A percentile compares a stretch with the other conserved stretches of the same genome.
These are phyloP conservation scores for Holtermannia corniformis DNA, from an alignment of 768 basidiomycete genomes.

Conservation along the genomic window DNA sequence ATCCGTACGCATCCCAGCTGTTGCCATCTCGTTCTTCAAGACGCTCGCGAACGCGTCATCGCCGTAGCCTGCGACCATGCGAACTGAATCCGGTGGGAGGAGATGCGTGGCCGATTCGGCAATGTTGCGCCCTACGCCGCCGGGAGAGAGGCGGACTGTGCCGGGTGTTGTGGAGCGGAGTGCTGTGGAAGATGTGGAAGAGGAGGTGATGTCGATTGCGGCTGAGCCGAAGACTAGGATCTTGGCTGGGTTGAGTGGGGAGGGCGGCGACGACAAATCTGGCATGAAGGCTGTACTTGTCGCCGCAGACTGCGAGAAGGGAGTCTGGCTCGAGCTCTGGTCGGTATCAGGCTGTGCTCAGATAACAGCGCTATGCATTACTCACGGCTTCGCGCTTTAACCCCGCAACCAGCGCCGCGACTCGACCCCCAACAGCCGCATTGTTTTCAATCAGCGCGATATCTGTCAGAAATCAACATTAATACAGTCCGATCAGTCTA, in stretches of 20 bases:
- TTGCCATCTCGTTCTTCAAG: slow-evolving; percentile 51
- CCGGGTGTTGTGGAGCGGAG: slow-evolving; percentile 73
- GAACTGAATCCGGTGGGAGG: slow-evolving; percentile 38
- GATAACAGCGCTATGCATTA: too few species aligned
- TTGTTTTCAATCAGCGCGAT: slow-evolving; percentile 84
- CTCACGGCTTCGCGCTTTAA: slow-evolving; percentile 46
- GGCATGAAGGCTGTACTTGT: too few species aligned
- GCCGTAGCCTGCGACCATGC: slow-evolving; percentile 69
- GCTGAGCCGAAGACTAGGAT: slow-evolving; percentile 74
- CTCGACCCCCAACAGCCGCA: slow-evolving; percentile 56
- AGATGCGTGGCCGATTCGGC: slow-evolving; percentile 77
- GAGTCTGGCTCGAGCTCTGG: too few species aligned
- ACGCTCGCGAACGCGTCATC: slow-evolving; percentile 64
- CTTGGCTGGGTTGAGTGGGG: slow-evolving; percentile 13
- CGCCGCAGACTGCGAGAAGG: too few species aligned
- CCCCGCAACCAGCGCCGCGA: slow-evolving; percentile 50
- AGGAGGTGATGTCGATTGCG: slow-evolving; percentile 77
- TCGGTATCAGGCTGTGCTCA: too few species aligned
- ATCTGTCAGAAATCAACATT: slow-evolving; percentile 46
- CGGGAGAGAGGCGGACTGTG: slow-evolving; percentile 58
- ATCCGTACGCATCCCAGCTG: slow-evolving; percentile 69
- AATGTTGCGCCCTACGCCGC: slow-evolving; percentile 92
- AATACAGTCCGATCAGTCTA: background rate
- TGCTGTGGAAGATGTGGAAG: slow-evolving; percentile 32
- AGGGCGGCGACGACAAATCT: background rate